Evolutionary conservation across 768 basidiomycete species (phyloP).

Genomic region (Lactarius vividus): DNA sequence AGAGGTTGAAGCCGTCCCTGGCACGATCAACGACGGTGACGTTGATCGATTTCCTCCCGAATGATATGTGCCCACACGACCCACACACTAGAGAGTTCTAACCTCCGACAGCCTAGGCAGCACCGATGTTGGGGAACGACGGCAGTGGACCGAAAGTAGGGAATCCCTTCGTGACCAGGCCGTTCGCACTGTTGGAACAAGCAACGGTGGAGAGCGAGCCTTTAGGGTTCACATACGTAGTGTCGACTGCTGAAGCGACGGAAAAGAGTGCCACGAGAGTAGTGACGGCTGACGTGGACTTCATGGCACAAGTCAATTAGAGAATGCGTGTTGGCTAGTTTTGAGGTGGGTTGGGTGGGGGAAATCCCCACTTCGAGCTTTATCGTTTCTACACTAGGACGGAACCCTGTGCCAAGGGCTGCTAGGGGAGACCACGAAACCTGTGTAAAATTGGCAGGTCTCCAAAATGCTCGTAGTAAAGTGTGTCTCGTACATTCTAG

Average conservation of each 20-base stretch:
- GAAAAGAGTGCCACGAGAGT: slow-evolving; percentile 25
- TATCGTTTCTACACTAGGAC: neutral
- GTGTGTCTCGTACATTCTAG: neutral
- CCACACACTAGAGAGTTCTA: slow-evolving; percentile 36
- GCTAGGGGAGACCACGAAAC: neutral
- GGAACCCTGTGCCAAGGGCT: neutral
- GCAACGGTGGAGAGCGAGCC: too few species aligned
- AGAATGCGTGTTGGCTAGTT: neutral
- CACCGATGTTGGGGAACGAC: slow-evolving; percentile 29
- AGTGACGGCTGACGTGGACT: too few species aligned
- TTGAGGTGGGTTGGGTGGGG: neutral
- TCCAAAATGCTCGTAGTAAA: neutral
- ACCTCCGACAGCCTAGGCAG: slow-evolving; percentile 33
- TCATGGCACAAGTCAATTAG: too few species aligned
- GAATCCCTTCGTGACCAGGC: slow-evolving; percentile 35
- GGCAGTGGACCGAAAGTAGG: slow-evolving; percentile 34
- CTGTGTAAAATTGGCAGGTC: neutral
- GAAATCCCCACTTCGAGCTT: neutral
- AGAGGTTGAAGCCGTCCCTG: slow-evolving; percentile 37
- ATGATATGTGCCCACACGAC: too few species aligned
- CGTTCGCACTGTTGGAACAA: slow-evolving; percentile 37
- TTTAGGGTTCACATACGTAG: too few species aligned
- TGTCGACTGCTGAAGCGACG: neutral
- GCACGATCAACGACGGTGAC: slow-evolving; percentile 36
- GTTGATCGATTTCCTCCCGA: slow-evolving; percentile 32